These are phyloP conservation scores for Tuber indicum DNA, from an alignment of 495 filamentous ascomycete species.

Conservation along the genomic window DNA sequence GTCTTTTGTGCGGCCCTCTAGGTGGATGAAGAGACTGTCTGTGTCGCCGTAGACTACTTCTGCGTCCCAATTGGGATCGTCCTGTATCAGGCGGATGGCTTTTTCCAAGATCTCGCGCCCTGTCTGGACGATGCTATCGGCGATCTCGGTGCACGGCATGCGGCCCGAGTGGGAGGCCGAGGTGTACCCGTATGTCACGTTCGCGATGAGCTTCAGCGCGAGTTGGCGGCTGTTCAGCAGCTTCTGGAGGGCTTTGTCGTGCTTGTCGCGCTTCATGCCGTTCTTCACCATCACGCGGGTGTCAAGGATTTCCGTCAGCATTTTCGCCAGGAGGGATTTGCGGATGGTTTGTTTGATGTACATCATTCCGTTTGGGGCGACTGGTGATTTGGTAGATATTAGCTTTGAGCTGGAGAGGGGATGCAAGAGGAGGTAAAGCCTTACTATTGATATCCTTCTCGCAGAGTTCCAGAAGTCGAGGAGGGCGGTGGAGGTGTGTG, in stretches of 20 bases:
- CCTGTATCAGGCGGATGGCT: slow-evolving; percentile 87
- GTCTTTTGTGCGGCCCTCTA: slow-evolving; percentile 76
- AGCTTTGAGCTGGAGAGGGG: neutral
- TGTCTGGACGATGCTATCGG: slow-evolving; percentile 95
- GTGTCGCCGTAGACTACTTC: slow-evolving; percentile 98
- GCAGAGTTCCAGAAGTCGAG: slow-evolving; percentile 67
- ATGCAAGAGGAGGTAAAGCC: neutral
- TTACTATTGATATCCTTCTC: slow-evolving; percentile 71
- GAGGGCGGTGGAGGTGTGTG: slow-evolving; percentile 67
- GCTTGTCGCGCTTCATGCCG: slow-evolving; percentile 91
- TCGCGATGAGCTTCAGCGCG: slow-evolving; percentile 93
- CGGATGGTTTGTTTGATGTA: slow-evolving; percentile 79
- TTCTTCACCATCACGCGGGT: slow-evolving; percentile 97
- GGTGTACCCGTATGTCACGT: slow-evolving; percentile 97
- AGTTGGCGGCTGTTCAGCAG: slow-evolving; percentile 90
- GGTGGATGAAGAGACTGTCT: slow-evolving; percentile 88
- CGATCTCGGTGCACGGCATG: slow-evolving; percentile 97
- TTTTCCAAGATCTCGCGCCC: slow-evolving; percentile 91
- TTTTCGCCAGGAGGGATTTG: slow-evolving; percentile 87
- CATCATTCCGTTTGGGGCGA: slow-evolving; percentile 94
- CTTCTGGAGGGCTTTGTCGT: slow-evolving; percentile 77
- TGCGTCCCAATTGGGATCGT: slow-evolving; percentile 75
- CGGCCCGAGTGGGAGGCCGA: slow-evolving; percentile 91
- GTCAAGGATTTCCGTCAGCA: slow-evolving; percentile 92
- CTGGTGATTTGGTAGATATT: slow-evolving; percentile 39